Conservation (phyloP, 108 stramenopile genomes). For the Cyclotella baltica region DNA sequence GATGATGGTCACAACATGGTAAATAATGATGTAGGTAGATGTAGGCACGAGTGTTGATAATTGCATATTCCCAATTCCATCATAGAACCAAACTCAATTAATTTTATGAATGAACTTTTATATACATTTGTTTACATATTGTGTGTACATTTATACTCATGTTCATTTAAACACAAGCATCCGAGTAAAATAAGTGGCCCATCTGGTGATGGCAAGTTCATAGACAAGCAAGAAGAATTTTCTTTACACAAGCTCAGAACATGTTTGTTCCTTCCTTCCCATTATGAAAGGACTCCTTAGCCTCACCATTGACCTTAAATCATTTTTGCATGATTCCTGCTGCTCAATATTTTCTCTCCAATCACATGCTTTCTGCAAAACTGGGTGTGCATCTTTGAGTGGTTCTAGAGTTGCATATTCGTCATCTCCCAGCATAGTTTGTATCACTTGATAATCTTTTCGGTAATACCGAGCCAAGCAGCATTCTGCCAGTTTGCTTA, state of each 20-base stretch:
- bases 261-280: background rate
- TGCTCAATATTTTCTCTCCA: constrained; percentile 30
- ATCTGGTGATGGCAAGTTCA: no score
- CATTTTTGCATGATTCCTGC: constrained; percentile 14
- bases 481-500: constrained; percentile 28
- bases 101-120: no score
- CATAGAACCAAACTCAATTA: no score
- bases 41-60: no score
- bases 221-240: no score
- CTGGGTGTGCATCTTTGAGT: constrained; percentile 18
- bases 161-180: no score
- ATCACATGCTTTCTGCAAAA: constrained; percentile 16
- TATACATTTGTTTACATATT: no score
- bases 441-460: constrained; percentile 32
- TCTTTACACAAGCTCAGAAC: background rate
- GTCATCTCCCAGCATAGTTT: constrained; percentile 23
- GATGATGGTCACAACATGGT: no score
- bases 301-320: constrained; percentile 27
- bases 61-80: no score
- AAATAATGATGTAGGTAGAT: no score
- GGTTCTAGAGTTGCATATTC: constrained; percentile 13
- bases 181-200: no score
- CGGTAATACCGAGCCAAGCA: constrained; percentile 20
- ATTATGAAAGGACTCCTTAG: constrained; percentile 6
- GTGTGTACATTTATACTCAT: no score